Evolutionary conservation across 352 stramenopile species (phyloP).

Genomic region (Pelagophyceae sp.): DNA sequence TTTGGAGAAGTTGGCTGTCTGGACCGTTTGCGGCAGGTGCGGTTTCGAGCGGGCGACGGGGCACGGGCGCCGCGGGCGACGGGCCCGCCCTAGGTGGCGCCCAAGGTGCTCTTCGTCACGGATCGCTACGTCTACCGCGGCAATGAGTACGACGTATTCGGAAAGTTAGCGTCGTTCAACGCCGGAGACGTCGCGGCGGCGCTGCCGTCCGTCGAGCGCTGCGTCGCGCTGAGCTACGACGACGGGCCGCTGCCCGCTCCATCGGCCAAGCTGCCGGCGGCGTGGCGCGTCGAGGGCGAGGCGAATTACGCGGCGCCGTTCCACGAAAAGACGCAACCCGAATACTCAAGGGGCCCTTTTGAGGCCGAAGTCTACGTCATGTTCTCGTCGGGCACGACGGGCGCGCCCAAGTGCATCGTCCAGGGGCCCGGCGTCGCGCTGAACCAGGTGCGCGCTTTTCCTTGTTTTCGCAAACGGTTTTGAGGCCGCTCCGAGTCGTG

Average conservation of each 20-base stretch:
- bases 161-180: background rate
- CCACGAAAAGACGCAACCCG: background rate
- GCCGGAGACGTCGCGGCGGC: background rate
- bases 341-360: conserved; percentile 30
- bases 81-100: too few relatives aligned
- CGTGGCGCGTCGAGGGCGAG: background rate
- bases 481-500: too few relatives aligned
- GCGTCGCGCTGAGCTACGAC: background rate
- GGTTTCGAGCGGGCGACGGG: too few relatives aligned
- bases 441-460: too few relatives aligned
- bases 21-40: conserved; percentile 59
- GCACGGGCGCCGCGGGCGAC: too few relatives aligned
- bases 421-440: conserved; percentile 59
- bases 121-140: background rate
- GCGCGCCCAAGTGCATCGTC: conserved; percentile 53
- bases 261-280: conserved; percentile 4
- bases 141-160: background rate
- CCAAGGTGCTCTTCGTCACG: conserved; percentile 39
- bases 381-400: conserved; percentile 50
- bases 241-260: background rate
- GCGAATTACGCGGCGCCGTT: background rate
- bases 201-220: background rate
- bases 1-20: conserved; percentile 62
- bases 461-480: too few relatives aligned
- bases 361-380: conserved; percentile 66